Evolutionary conservation across 176 grass and related monocot species (phyloP).

Genomic region (Elaeis guineensis): DNA sequence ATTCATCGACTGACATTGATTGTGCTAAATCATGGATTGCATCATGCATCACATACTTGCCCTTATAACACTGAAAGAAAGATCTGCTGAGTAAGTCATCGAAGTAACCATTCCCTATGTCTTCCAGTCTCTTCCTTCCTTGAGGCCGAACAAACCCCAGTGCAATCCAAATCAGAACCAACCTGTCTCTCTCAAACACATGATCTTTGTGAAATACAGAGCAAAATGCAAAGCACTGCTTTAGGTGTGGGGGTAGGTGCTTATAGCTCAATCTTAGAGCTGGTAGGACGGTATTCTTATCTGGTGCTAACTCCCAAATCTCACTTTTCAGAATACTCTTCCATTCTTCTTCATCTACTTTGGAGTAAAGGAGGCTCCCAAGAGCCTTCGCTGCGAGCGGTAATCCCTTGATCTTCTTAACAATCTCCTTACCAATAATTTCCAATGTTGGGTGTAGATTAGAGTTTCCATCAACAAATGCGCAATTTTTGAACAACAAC

Average conservation of each 20-base stretch:
- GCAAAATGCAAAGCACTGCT: conserved; percentile 81
- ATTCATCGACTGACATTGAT: conserved; percentile 53
- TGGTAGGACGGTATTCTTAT: conserved; percentile 45
- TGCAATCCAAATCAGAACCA: conserved; percentile 61
- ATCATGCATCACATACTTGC: conserved; percentile 54
- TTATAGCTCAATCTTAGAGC: conserved; percentile 66
- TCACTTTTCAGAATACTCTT: conserved; percentile 42
- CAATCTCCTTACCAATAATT: conserved; percentile 49
- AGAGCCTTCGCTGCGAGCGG: conserved; percentile 58
- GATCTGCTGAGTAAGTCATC: conserved; percentile 51
- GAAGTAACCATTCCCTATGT: conserved; percentile 49
- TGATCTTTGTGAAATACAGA: conserved; percentile 70
- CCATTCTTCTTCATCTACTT: conserved; percentile 52
- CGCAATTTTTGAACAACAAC: conserved; percentile 50
- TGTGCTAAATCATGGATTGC: conserved; percentile 62
- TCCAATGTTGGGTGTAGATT: conserved; percentile 30
- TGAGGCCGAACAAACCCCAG: conserved; percentile 40
- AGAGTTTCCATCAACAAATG: conserved; percentile 42
- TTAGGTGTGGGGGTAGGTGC: conserved; percentile 48
- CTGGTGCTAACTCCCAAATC: conserved; percentile 51
- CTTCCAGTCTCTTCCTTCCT: conserved; percentile 37
- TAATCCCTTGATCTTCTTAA: conserved; percentile 54
- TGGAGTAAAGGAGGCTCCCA: conserved; percentile 58
- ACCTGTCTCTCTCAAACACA: conserved; percentile 39
- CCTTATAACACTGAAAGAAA: conserved; percentile 46